phyloP scores from a whole-genome alignment of 2,329 filamentous ascomycete genomes.

The Claviceps purpurea region DNA sequence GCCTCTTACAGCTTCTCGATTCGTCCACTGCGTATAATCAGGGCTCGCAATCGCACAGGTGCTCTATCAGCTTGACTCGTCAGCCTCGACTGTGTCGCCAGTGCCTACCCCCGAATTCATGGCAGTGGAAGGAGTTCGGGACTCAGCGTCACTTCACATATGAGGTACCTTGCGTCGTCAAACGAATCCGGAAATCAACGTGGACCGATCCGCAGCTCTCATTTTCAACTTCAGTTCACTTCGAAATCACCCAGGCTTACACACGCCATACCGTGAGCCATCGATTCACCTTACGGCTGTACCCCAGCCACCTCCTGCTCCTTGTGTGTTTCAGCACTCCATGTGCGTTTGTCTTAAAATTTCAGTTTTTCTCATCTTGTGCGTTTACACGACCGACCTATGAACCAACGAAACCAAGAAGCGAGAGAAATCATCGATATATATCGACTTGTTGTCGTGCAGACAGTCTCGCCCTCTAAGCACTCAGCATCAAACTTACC shows the following conservation, averaged over 20 bases:
- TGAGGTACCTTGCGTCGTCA: conserved; percentile 2
- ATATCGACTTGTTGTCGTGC: background rate
- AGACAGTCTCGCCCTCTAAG: background rate
- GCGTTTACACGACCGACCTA: too few relatives aligned
- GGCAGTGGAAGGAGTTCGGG: too few relatives aligned
- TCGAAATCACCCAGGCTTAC: conserved; percentile 7
- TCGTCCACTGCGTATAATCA: too few relatives aligned
- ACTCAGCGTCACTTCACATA: background rate
- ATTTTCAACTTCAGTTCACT: conserved; percentile 9
- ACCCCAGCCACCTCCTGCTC: background rate
- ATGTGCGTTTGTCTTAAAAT: background rate
- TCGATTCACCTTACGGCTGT: background rate
- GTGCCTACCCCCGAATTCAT: too few relatives aligned
- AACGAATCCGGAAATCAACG: background rate
- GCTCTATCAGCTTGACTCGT: background rate
- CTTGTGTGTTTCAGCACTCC: background rate
- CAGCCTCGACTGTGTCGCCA: background rate
- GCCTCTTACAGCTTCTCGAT: background rate
- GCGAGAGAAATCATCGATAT: background rate
- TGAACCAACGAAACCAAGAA: too few relatives aligned
- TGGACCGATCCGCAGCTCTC: conserved; percentile 2
- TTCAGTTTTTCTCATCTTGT: too few relatives aligned
- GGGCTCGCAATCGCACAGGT: background rate
- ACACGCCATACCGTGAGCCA: background rate
- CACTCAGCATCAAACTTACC: background rate